Base-by-base conservation (phyloP, 257 asterid species). In the Striga asiatica region DNA sequence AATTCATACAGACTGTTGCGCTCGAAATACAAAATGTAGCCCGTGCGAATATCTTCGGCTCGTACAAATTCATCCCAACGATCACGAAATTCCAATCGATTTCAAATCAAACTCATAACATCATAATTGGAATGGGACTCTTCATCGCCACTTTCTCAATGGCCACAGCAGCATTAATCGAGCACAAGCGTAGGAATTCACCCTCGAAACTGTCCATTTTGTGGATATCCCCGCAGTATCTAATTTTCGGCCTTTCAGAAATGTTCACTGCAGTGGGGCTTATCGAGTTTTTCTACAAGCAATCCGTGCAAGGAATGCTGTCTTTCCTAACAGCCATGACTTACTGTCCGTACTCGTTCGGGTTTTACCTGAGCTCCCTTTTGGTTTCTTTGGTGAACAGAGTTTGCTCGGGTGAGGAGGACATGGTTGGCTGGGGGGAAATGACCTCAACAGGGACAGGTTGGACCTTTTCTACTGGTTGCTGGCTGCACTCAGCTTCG, bases 241-340 rank as follows among this genome's bases (percentile, higher is more conserved):
- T 84, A 12, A 73, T 84, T 2, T 84, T 79, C 17, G 94, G 94
- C 1, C 35, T 84, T 1, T 84, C 92, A 0, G 92, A 81, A 62
- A 81, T 84, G 91, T 81, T 81, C 69, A 84, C 94, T 0, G 91
- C 88, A 0, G 94, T 84, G 41, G 94, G 94, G 9, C 65, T 84
- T 1, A 75, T 81, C 1, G 94, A 84, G 21, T 81, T 79, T 62
- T 84, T 84, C 67, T 84, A 84, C 60, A 79, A 73, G 7, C 88
- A 84, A 7, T 79, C 88, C 0, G 16, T 66, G 14, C 71, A 76
- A 25, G 94, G 94, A 58, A 81, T 81, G 91, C 91, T 74, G 8
- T 84, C 92, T 0, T 81, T 84, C 62, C 66, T 79, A 12, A 84
- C 91, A 0, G 92, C 92, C 38, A 73, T 81, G 88, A 79, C 88